These are phyloP conservation scores for Sporisorium reilianum DNA, from an alignment of 1,284 basidiomycete species.

Conservation along the genomic window DNA sequence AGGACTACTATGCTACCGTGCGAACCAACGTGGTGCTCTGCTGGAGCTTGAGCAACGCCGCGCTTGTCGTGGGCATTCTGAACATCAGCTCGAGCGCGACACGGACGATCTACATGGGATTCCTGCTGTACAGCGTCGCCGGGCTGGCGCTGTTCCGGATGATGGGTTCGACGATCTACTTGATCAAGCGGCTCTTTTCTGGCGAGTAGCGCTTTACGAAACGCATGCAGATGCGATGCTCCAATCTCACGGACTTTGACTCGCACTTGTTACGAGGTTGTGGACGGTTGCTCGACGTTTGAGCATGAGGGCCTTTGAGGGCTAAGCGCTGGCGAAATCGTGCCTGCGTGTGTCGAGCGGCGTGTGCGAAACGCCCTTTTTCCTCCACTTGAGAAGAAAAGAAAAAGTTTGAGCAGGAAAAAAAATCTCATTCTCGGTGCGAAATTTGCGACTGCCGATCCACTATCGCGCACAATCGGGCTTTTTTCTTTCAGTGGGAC, in stretches of 20 bases:
- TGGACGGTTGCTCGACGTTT: no score
- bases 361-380: not conserved
- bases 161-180: slow-evolving; percentile 50
- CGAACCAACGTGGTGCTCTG: slow-evolving; percentile 88
- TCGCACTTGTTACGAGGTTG: not conserved
- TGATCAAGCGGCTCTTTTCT: slow-evolving; percentile 60
- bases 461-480: not conserved
- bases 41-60: slow-evolving; percentile 74
- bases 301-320: no score
- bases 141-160: slow-evolving; percentile 61
- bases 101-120: slow-evolving; percentile 63
- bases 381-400: slow-evolving; percentile 14
- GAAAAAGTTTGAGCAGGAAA: slow-evolving; percentile 12
- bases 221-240: not conserved
- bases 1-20: slow-evolving; percentile 74
- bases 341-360: not conserved
- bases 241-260: slow-evolving; percentile 5
- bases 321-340: no score
- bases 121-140: slow-evolving; percentile 63
- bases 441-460: not conserved
- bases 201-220: slow-evolving; percentile 42
- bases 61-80: slow-evolving; percentile 62
- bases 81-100: slow-evolving; percentile 54
- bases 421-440: not conserved
- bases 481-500: not conserved